Evolutionary conservation across 495 filamentous ascomycete genomes (phyloP).

Genomic region (Aspergillus olivimuriae): DNA sequence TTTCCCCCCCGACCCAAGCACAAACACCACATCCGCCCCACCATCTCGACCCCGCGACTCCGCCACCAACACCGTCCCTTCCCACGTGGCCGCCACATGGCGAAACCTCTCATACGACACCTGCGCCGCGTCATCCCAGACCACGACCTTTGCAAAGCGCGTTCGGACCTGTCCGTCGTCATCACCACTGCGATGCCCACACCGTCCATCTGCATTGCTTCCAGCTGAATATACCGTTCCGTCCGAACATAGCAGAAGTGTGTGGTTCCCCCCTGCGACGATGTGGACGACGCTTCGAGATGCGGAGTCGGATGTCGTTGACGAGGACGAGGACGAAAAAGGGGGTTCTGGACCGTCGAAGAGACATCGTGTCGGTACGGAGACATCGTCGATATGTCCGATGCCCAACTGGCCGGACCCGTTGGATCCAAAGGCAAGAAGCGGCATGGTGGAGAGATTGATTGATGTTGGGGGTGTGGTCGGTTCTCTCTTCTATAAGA

Average conservation of each 20-base stretch:
- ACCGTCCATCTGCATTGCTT: slow-evolving; percentile 45
- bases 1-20: slow-evolving; percentile 57
- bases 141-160: slow-evolving; percentile 19
- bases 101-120: slow-evolving; percentile 19
- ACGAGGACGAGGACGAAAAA: slow-evolving; percentile 8
- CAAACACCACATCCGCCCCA: slow-evolving; percentile 43
- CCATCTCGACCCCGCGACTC: slow-evolving; percentile 16
- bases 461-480: no score
- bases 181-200: slow-evolving; percentile 19
- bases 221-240: slow-evolving; percentile 61
- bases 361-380: slow-evolving; percentile 54
- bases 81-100: slow-evolving; percentile 66
- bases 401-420: slow-evolving; percentile 81
- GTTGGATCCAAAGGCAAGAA: slow-evolving; percentile 90
- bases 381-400: slow-evolving; percentile 66
- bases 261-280: slow-evolving; percentile 83
- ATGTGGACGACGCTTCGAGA: slow-evolving; percentile 31
- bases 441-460: slow-evolving; percentile 22
- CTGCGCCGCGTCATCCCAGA: slow-evolving; percentile 11
- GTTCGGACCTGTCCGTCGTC: slow-evolving; percentile 18
- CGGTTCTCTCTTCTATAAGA: no score
- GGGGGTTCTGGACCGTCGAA: slow-evolving; percentile 24
- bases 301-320: not conserved
- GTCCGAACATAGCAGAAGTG: slow-evolving; percentile 54
- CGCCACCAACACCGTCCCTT: slow-evolving; percentile 53